Percentiles rank a stretch among this genome's conserved stretches.
phyloP scores from a whole-genome alignment of 179 eudicot genomes.

The Beta corolliflora region DNA sequence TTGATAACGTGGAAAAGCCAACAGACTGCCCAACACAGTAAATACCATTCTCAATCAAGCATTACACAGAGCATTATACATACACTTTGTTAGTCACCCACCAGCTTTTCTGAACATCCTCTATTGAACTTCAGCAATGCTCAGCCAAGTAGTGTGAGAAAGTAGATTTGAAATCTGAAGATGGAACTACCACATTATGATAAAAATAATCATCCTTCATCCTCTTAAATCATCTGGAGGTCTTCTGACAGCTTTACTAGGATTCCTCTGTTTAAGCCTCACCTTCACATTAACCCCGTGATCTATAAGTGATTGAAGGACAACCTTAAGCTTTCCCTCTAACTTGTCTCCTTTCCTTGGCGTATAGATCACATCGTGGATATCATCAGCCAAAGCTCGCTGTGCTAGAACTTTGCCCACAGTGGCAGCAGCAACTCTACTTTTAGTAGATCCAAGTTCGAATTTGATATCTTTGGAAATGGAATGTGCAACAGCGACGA shows the following conservation, averaged over 20 bases:
- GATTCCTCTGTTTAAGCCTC: no score
- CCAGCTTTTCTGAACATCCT: constrained; percentile 1
- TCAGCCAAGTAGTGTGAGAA: background rate
- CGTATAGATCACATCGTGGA: constrained; percentile 76
- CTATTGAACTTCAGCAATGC: background rate
- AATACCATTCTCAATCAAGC: no score
- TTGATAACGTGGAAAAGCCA: background rate
- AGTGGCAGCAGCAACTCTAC: constrained; percentile 61
- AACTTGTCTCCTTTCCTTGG: constrained; percentile 85
- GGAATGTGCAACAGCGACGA: constrained; percentile 89
- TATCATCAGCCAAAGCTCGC: constrained; percentile 90
- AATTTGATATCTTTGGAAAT: constrained; percentile 89
- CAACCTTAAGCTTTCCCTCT: constrained; percentile 66
- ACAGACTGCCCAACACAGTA: no score
- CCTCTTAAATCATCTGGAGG: background rate
- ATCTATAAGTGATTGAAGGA: no score
- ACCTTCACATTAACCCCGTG: no score
- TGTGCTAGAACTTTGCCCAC: constrained; percentile 78
- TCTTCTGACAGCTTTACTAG: no score
- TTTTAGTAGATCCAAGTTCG: constrained; percentile 68
- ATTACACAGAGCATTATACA: background rate
- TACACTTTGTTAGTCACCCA: background rate
- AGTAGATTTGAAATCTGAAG: background rate
- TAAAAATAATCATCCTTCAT: background rate
- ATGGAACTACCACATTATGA: background rate